These are phyloP conservation scores for Kodamaea arcana DNA, from an alignment of 1,139 yeast species.

Conservation along the genomic window DNA sequence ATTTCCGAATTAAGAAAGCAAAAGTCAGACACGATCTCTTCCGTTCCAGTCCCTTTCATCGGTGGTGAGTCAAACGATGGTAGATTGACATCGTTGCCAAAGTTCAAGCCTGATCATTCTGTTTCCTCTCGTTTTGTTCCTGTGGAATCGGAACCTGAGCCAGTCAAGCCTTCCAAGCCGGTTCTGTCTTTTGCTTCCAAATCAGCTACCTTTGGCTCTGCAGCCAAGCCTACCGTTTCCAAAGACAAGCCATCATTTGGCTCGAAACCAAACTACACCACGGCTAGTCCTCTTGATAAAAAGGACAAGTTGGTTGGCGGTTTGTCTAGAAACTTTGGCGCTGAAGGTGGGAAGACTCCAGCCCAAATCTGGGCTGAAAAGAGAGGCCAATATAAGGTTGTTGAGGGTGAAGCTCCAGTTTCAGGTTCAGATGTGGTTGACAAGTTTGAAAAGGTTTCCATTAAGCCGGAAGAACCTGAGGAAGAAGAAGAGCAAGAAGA, in stretches of 20 bases:
- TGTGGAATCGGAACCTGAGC: slow-evolving; percentile 21
- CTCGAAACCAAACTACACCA: slow-evolving; percentile 2
- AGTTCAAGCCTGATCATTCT: slow-evolving; percentile 52
- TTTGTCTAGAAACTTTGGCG: slow-evolving; percentile 62
- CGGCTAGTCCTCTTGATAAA: slow-evolving; percentile 17
- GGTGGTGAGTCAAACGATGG: slow-evolving; percentile 30
- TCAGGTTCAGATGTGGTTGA: slow-evolving; percentile 5
- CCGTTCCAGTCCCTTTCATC: slow-evolving; percentile 28
- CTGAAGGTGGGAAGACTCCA: slow-evolving; percentile 82
- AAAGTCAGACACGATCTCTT: slow-evolving; percentile 46
- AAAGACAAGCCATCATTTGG: slow-evolving; percentile 5
- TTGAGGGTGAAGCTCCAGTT: slow-evolving; percentile 21
- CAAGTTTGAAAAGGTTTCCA: slow-evolving; percentile 7
- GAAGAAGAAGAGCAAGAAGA: slow-evolving; percentile 16
- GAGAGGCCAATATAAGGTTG: slow-evolving; percentile 59
- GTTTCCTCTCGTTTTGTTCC: slow-evolving; percentile 50
- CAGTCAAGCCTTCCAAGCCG: slow-evolving; percentile 20
- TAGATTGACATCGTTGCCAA: slow-evolving; percentile 60
- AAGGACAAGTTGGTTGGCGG: slow-evolving; percentile 59
- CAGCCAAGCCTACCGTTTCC: slow-evolving; percentile 10
- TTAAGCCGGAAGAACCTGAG: slow-evolving; percentile 14
- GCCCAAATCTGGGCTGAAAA: slow-evolving; percentile 96
- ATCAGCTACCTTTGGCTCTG: slow-evolving; percentile 33
- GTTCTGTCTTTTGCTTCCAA: slow-evolving; percentile 59
- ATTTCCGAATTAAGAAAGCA: slow-evolving; percentile 42